A percentile compares a stretch with the other conserved stretches of the same genome.
Conservation (phyloP, 1,139 yeast species). For the Petasospora fabianii region DNA sequence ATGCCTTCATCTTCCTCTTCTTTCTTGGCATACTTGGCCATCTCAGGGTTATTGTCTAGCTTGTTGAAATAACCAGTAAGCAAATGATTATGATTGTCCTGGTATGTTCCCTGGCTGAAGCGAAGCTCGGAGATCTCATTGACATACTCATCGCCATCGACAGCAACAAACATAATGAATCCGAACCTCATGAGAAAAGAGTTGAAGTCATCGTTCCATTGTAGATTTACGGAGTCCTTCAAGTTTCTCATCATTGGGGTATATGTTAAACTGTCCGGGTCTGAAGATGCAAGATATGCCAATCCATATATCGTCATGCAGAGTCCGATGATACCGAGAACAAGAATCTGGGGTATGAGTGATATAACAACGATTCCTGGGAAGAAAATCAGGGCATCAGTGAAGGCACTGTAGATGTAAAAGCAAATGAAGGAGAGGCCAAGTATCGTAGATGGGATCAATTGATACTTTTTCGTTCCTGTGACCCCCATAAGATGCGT, state of each 20-base stretch:
- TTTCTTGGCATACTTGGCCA: slow-evolving; percentile 19
- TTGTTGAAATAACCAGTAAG: slow-evolving; percentile 29
- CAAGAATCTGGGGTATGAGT: slow-evolving; percentile 57
- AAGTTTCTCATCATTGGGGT: slow-evolving; percentile 44
- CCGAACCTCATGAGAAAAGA: slow-evolving; percentile 59
- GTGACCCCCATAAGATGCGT: slow-evolving; percentile 57
- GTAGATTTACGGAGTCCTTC: slow-evolving; percentile 34
- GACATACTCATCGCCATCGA: slow-evolving; percentile 62
- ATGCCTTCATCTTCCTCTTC: slow-evolving; percentile 5
- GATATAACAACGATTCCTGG: slow-evolving; percentile 57
- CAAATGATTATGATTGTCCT: slow-evolving; percentile 37
- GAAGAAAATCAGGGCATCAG: slow-evolving; percentile 41
- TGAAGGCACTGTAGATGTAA: slow-evolving; percentile 37
- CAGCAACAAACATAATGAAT: slow-evolving; percentile 58
- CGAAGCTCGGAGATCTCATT: slow-evolving; percentile 53
- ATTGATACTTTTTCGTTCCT: slow-evolving; percentile 48
- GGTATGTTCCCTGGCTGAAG: slow-evolving; percentile 54
- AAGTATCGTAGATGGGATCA: slow-evolving; percentile 58
- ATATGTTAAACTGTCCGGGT: slow-evolving; percentile 42
- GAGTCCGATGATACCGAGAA: slow-evolving; percentile 44
- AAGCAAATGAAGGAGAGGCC: slow-evolving; percentile 49
- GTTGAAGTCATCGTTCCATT: slow-evolving; percentile 60
- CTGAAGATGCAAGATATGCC: slow-evolving; percentile 54
- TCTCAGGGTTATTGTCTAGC: slow-evolving; percentile 22
- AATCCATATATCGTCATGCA: slow-evolving; percentile 49